phyloP scores from a whole-genome alignment of 2,329 filamentous ascomycete genomes.

The Pseudogymnoascus sp. region DNA sequence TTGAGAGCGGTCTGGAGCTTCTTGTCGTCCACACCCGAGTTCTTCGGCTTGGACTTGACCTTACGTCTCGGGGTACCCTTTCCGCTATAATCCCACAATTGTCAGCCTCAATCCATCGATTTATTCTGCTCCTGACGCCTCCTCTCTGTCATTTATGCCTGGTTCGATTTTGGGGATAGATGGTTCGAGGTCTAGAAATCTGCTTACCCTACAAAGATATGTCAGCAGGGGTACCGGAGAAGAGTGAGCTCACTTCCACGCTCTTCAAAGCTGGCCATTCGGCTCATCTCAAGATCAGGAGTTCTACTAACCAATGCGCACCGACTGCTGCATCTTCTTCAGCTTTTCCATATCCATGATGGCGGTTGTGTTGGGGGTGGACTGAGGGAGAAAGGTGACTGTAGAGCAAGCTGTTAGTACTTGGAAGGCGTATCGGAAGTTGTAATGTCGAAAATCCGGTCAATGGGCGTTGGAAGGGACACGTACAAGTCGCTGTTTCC shows the following conservation, averaged over 20 bases:
- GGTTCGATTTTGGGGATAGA: not conserved
- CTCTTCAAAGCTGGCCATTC: not conserved
- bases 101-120: conserved; percentile 23
- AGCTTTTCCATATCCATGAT: conserved; percentile 61
- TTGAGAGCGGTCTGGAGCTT: conserved; percentile 96
- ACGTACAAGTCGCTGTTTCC: conserved; percentile 15
- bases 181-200: not conserved
- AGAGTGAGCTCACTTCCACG: not conserved
- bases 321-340: conserved; percentile 57
- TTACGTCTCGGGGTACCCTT: conserved; percentile 97
- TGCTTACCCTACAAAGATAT: conserved; percentile 10
- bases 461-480: conserved; percentile 3
- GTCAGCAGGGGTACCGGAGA: conserved; percentile 7
- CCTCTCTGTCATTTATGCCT: not conserved
- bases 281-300: not conserved
- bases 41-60: conserved; percentile 95
- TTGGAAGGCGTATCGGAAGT: conserved; percentile 12
- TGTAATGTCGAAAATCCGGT: conserved; percentile 11
- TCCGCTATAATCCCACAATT: conserved; percentile 47
- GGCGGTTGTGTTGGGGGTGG: conserved; percentile 30
- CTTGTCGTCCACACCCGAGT: conserved; percentile 94
- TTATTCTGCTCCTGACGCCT: not conserved
- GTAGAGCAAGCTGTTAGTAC: conserved; percentile 12
- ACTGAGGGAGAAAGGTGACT: conserved; percentile 18
- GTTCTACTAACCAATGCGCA: conserved; percentile 36